Conservation (phyloP, 2,329 filamentous ascomycete species). For the Periconia digitata region DNA sequence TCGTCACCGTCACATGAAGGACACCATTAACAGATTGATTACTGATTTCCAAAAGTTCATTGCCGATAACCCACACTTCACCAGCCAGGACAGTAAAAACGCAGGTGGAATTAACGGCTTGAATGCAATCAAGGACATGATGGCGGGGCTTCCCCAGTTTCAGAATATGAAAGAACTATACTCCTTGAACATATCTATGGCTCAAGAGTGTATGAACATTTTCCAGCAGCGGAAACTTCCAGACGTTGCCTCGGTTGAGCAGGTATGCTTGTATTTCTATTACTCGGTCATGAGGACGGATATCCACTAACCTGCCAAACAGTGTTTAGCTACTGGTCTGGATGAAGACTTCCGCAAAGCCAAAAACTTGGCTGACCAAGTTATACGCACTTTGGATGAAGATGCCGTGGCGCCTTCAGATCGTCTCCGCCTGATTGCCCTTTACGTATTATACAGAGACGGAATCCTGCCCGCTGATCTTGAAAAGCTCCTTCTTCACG, state of each 20-base stretch:
- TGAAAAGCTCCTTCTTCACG: constrained; percentile 79
- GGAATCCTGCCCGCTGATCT: constrained; percentile 84
- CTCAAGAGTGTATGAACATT: constrained; percentile 92
- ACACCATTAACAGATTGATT: constrained; percentile 92
- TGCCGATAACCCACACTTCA: constrained; percentile 88
- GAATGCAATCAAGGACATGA: constrained; percentile 94
- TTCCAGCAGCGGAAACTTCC: constrained; percentile 84
- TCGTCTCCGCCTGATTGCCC: constrained; percentile 78
- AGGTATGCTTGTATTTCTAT: constrained; percentile 49
- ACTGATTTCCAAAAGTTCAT: constrained; percentile 91
- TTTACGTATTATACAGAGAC: constrained; percentile 84
- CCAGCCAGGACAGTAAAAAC: constrained; percentile 68
- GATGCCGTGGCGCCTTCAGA: constrained; percentile 71
- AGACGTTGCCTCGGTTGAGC: constrained; percentile 85
- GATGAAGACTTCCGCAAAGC: constrained; percentile 92
- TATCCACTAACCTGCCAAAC: constrained; percentile 2
- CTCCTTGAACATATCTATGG: constrained; percentile 93
- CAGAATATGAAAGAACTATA: constrained; percentile 95
- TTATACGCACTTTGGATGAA: constrained; percentile 87
- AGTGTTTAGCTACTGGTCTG: constrained; percentile 82
- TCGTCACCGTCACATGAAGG: constrained; percentile 94
- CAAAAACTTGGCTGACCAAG: constrained; percentile 82
- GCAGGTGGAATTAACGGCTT: constrained; percentile 79
- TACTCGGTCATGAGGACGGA: background rate
- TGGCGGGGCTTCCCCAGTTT: constrained; percentile 91